These are phyloP conservation scores for Yarrowia sp. DNA, from an alignment of 805 yeast genomes.

Conservation along the genomic window DNA sequence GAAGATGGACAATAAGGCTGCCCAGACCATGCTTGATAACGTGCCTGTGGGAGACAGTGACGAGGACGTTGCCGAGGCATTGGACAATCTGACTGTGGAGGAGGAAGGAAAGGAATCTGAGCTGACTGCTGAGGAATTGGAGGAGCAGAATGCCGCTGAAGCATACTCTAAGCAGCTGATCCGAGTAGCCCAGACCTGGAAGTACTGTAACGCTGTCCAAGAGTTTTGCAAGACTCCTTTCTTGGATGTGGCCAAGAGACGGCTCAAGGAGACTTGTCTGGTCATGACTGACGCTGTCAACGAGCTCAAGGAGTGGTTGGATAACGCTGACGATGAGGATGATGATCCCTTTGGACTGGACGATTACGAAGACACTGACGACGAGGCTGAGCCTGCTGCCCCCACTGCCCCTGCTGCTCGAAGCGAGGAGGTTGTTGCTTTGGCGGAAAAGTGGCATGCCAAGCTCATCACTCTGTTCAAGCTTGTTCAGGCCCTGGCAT, in stretches of 20 bases:
- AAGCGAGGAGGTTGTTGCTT: conserved; percentile 6
- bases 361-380: conserved; percentile 34
- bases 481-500: conserved; percentile 33
- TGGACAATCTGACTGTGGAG: conserved; percentile 15
- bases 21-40: conserved; percentile 15
- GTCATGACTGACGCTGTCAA: conserved; percentile 15
- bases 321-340: conserved; percentile 34
- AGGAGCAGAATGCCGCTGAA: conserved; percentile 3
- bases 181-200: conserved; percentile 39
- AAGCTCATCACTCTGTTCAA: conserved; percentile 31
- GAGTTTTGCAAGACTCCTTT: conserved; percentile 26
- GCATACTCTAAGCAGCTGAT: conserved; percentile 34
- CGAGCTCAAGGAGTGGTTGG: conserved; percentile 29
- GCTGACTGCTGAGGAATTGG: conserved; percentile 17
- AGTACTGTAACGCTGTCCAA: conserved; percentile 30
- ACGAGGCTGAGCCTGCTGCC: conserved; percentile 13
- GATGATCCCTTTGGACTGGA: conserved; percentile 31
- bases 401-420: conserved; percentile 16
- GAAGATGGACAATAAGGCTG: conserved; percentile 27
- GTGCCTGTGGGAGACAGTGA: conserved; percentile 36
- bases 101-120: neutral
- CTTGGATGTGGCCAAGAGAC: conserved; percentile 25
- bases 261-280: conserved; percentile 15
- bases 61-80: conserved; percentile 11
- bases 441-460: conserved; percentile 34